Conservation (phyloP, 164 flowering plant species). For the Vitis rupestris region DNA sequence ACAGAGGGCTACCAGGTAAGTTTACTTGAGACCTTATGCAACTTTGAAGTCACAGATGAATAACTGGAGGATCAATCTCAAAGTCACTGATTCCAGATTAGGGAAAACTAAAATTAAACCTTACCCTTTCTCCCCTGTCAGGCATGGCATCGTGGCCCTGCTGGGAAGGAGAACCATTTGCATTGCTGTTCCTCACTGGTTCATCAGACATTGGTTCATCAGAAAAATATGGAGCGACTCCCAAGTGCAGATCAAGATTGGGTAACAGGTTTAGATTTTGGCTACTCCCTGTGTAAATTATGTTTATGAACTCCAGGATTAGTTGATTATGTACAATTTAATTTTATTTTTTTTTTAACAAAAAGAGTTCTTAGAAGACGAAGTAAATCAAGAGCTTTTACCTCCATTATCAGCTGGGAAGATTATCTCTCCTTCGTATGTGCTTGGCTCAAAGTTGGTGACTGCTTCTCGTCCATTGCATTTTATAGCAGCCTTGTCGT, state of each 20-base stretch:
- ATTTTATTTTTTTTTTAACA: not conserved
- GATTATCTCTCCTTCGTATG: constrained; percentile 25
- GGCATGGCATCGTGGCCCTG: constrained; percentile 10
- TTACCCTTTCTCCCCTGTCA: constrained; percentile 24
- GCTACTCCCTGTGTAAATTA: constrained; percentile 9
- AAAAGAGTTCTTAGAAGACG: not conserved
- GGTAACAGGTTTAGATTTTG: not conserved
- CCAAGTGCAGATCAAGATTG: constrained; percentile 46
- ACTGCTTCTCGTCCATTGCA: constrained; percentile 49
- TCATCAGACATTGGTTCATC: not conserved
- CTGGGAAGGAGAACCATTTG: constrained; percentile 5
- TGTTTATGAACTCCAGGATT: not conserved
- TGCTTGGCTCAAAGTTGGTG: constrained; percentile 41
- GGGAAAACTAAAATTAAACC: no score
- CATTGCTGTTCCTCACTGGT: not conserved
- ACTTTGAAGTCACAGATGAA: no score
- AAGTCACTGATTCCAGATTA: not conserved
- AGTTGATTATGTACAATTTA: not conserved
- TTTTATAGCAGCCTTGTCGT: constrained; percentile 51
- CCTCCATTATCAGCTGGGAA: constrained; percentile 15
- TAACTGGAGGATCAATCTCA: no score
- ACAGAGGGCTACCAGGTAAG: not conserved
- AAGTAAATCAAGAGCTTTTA: not conserved
- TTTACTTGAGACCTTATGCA: no score
- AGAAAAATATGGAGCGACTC: constrained; percentile 24